Base-by-base conservation (phyloP, 441 rosid genomes). In the Breynia disticha region DNA sequence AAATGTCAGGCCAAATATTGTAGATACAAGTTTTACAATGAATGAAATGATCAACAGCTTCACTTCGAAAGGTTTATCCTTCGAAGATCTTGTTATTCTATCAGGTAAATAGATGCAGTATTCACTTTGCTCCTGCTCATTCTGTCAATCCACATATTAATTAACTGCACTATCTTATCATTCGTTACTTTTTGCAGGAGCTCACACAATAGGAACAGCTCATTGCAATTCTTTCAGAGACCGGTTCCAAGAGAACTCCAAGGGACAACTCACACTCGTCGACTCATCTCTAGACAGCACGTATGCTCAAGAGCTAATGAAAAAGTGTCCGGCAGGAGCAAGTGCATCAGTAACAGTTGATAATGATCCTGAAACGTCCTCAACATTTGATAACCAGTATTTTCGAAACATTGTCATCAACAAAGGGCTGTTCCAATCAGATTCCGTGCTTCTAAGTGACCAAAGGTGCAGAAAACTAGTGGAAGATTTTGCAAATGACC, bases 191-290 rank as follows among this genome's bases (percentile, higher is more conserved):
- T n/a, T 22, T 35, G 48, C 77, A 87, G 98, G 96, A 60, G 90
- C 98, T 12, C 93, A 90, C 68, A 87, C 95, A 11, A 79, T 90
- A 18, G 96, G 96, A 68, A 19, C 73, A 28, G 98, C 96, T 7
- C 96, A 87, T 52, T 90, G 96, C 71, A 72, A 67, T 19, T 74
- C 96, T 11, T 85, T 90, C 75, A 87, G 78, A 16, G 86, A 76
- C 16, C 73, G 95, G 57, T 87, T 85, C 54, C 68, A 32, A 41
- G 57, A 51, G 53, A 78, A 77, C 60, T 67, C 89, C 5, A 72
- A 66, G 52, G 96, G 98, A 12, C 72, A 78, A 2, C 64, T 81
- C 13, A 66, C 54, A n/a, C 69, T 61, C 0, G 54, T 80, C 16
- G 98, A 85, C 71, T 41, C 77, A 8, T 73, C 93, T 41, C 72